Evolutionary conservation across 345 rosid genomes (phyloP), one percentile per base, ranked within the genome.

Genomic region (Acer saccharum): DNA sequence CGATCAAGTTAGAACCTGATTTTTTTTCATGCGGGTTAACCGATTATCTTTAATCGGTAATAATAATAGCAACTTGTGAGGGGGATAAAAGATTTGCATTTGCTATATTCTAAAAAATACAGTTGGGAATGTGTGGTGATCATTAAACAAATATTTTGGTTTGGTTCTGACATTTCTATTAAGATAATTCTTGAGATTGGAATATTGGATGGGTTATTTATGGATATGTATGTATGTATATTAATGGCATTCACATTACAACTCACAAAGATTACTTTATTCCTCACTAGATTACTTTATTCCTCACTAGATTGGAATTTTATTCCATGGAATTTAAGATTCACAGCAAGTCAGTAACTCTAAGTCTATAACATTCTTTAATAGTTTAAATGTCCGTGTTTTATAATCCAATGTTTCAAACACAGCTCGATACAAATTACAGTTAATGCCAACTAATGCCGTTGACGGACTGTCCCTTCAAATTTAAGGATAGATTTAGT

Each of bases 191-290:
- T 32, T 12, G 48, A 71, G 14, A 16, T 73, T 48, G 71, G 76
- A 63, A 46, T 66, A 76, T 65, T 50, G 11, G 39, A 80, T 35
- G 13, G 39, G 0, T 32, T 0, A n/a, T n/a, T n/a, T n/a, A n/a
- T n/a, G n/a, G n/a, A n/a, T n/a, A n/a, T n/a, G n/a, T n/a, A n/a
- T n/a, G n/a, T n/a, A 20, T 57, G n/a, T 63, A 27, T 39, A 77
- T 50, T 81, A 48, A 66, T 67, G 72, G 57, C 61, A 60, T n/a
- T 52, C 76, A 54, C 76, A 35, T 35, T 66, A 73, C 71, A 13
- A 58, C 65, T 48, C 55, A 54, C 9, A 4, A 25, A 25, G 32
- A 29, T 44, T 41, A 39, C 32, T 77, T 73, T 43, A 61, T 77
- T 60, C 66, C n/a, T n/a, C n/a, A n/a, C n/a, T n/a, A n/a, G n/a